Conservation (phyloP, 2,329 filamentous ascomycete genomes). For the Penicillium sp. region DNA sequence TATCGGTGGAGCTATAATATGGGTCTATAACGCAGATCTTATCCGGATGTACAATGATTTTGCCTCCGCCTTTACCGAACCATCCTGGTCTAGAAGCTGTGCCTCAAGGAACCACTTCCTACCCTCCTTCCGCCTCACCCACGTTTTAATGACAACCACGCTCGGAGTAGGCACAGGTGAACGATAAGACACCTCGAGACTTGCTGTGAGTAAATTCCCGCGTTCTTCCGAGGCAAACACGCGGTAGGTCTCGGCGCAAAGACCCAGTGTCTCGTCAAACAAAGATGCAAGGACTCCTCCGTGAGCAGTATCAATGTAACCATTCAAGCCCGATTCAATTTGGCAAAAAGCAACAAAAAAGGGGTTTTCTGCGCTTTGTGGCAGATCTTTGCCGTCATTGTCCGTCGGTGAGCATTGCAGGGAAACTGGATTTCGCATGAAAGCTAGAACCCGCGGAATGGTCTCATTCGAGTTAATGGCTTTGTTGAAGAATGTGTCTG, state of each 20-base stretch:
- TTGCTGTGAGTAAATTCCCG: conserved; percentile 12
- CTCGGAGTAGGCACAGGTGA: conserved; percentile 14
- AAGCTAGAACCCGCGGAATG: conserved; percentile 18
- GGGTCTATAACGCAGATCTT: neutral
- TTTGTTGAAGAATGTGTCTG: conserved; percentile 23
- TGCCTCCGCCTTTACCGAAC: conserved; percentile 10
- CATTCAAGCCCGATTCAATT: conserved; percentile 18
- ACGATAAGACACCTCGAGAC: conserved; percentile 13
- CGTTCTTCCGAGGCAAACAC: conserved; percentile 6
- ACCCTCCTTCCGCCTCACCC: conserved; percentile 16
- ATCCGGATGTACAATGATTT: conserved; percentile 12
- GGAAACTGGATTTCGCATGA: conserved; percentile 10
- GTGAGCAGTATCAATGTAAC: conserved; percentile 18
- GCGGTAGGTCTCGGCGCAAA: conserved; percentile 16
- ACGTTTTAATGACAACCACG: conserved; percentile 15
- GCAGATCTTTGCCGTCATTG: neutral
- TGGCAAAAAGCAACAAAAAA: conserved; percentile 18
- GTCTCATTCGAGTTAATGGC: conserved; percentile 23
- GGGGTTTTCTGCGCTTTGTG: conserved; percentile 4
- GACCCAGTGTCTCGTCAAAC: conserved; percentile 22
- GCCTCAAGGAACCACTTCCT: conserved; percentile 28
- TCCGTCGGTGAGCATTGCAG: neutral
- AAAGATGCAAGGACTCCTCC: conserved; percentile 24
- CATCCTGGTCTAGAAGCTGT: conserved; percentile 20
- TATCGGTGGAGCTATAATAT: too few relatives aligned